phyloP scores from a whole-genome alignment of 2,329 filamentous ascomycete species.

The Penicillium vulpinum region DNA sequence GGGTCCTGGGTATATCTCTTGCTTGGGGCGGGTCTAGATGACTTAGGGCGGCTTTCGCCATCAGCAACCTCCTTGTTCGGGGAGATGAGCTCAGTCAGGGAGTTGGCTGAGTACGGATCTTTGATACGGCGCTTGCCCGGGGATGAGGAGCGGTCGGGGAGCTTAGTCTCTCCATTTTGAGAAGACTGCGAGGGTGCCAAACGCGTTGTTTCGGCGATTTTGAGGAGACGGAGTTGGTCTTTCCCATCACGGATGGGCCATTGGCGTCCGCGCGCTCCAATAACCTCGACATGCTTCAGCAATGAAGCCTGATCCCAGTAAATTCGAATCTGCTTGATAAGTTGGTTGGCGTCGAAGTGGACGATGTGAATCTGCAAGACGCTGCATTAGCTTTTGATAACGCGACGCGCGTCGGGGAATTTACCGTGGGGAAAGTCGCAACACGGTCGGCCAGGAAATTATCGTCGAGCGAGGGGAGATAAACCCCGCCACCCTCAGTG shows the following conservation, averaged over 20 bases:
- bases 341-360: slow-evolving; percentile 71
- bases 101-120: slow-evolving; percentile 48
- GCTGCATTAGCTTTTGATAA: slow-evolving; percentile 13
- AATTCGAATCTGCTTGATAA: slow-evolving; percentile 83
- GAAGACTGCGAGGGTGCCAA: slow-evolving; percentile 21
- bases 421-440: slow-evolving; percentile 77
- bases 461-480: slow-evolving; percentile 86
- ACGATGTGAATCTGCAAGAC: slow-evolving; percentile 76
- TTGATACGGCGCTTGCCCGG: slow-evolving; percentile 45
- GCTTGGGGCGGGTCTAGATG: slow-evolving; percentile 19
- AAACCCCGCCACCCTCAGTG: slow-evolving; percentile 74
- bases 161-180: slow-evolving; percentile 16
- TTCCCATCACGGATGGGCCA: slow-evolving; percentile 91
- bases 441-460: slow-evolving; percentile 86
- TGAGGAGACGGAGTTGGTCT: slow-evolving; percentile 78
- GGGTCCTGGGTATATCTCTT: slow-evolving; percentile 41
- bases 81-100: slow-evolving; percentile 71
- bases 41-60: slow-evolving; percentile 12
- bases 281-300: slow-evolving; percentile 89
- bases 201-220: slow-evolving; percentile 46
- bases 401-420: slow-evolving; percentile 38
- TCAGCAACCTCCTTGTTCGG: slow-evolving; percentile 51
- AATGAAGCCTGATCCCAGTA: slow-evolving; percentile 95
- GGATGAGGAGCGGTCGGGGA: slow-evolving; percentile 25
- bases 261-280: slow-evolving; percentile 83